phyloP scores from a whole-genome alignment of 1,284 basidiomycete genomes.

The Uromyces viciae-fabae region DNA sequence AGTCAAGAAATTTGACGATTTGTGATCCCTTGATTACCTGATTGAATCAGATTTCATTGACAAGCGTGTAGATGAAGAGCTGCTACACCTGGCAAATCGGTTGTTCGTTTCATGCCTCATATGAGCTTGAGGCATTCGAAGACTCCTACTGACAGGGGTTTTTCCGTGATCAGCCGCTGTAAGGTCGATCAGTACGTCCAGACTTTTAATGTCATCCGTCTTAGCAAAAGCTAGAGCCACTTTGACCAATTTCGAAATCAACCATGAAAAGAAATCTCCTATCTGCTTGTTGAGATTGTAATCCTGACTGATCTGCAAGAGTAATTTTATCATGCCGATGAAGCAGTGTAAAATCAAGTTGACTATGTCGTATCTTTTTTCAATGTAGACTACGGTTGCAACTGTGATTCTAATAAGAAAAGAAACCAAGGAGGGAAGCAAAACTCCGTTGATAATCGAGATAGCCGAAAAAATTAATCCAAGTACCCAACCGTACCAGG shows the following conservation, averaged over 20 bases:
- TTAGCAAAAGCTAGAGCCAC: conserved; percentile 16
- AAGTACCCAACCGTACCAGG: background rate
- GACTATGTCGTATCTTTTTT: conserved; percentile 18
- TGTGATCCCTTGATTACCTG: too few species aligned
- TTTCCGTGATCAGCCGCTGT: too few species aligned
- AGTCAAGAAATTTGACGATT: too few species aligned
- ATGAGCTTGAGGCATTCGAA: too few species aligned
- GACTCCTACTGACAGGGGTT: too few species aligned
- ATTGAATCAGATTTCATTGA: too few species aligned
- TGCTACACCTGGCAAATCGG: too few species aligned
- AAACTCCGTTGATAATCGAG: background rate
- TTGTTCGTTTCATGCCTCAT: too few species aligned
- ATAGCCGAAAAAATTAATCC: background rate
- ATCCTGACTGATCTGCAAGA: conserved; percentile 14
- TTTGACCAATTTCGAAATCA: conserved; percentile 19
- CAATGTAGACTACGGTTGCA: conserved; percentile 1
- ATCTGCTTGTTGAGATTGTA: conserved; percentile 10
- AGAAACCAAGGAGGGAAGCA: background rate
- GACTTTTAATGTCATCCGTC: background rate
- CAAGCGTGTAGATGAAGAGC: too few species aligned
- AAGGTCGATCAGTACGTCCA: background rate
- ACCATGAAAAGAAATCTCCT: conserved; percentile 9
- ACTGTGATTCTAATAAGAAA: background rate
- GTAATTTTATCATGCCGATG: background rate
- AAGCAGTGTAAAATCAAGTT: background rate